Evolutionary conservation across 441 rosid genomes (phyloP).

Genomic region (Pelargonium citronellum): DNA sequence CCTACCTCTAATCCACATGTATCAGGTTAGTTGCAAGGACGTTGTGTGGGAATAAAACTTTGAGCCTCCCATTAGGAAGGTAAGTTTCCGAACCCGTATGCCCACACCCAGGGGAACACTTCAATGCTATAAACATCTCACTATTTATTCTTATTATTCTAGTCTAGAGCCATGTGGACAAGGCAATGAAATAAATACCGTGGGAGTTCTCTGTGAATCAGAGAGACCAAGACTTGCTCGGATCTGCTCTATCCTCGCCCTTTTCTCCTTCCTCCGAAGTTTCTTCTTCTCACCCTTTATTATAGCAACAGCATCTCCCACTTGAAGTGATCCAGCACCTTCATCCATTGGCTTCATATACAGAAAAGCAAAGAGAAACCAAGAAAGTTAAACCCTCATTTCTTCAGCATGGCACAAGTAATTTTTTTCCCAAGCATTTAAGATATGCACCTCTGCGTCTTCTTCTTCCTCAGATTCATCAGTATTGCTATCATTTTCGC

Average conservation of each 20-base stretch:
- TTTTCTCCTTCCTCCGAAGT: slow-evolving; percentile 80
- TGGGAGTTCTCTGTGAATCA: slow-evolving; percentile 91
- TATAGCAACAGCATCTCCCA: slow-evolving; percentile 84
- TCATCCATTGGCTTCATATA: slow-evolving; percentile 38
- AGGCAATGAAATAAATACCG: slow-evolving; percentile 34
- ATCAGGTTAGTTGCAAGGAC: too few relatives aligned
- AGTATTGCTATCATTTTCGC: slow-evolving; percentile 37
- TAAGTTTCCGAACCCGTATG: too few relatives aligned
- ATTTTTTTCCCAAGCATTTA: neutral
- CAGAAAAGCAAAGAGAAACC: slow-evolving; percentile 1
- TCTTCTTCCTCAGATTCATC: slow-evolving; percentile 59
- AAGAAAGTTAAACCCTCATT: neutral
- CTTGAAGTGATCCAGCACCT: slow-evolving; percentile 47
- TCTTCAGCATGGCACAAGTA: neutral
- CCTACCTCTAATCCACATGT: too few relatives aligned
- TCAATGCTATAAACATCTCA: neutral
- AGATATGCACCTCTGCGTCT: slow-evolving; percentile 40
- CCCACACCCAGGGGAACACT: too few relatives aligned
- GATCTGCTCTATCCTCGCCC: slow-evolving; percentile 89
- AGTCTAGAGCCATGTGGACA: neutral
- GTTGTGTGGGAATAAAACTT: too few relatives aligned
- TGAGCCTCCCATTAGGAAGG: too few relatives aligned
- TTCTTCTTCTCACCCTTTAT: slow-evolving; percentile 78
- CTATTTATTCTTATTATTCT: neutral
- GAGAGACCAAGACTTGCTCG: slow-evolving; percentile 93